phyloP scores from a whole-genome alignment of 352 stramenopile genomes.

The Phytophthora megakarya region DNA sequence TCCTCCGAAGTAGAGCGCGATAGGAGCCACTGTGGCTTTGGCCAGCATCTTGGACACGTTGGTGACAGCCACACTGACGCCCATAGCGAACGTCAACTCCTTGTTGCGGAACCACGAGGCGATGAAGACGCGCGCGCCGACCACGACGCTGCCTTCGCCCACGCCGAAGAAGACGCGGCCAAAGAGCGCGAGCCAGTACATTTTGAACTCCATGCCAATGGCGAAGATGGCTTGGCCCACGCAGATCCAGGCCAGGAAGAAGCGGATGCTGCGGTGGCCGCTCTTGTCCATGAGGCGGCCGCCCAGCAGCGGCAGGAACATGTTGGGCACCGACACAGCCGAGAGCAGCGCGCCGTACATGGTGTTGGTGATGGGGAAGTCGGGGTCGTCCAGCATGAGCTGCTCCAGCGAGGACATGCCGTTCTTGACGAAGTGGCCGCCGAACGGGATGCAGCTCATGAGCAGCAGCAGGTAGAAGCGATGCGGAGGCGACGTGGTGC shows the following conservation, averaged over 20 bases:
- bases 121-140: slow-evolving; percentile 81
- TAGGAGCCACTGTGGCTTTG: slow-evolving; percentile 85
- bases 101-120: slow-evolving; percentile 81
- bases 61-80: slow-evolving; percentile 87
- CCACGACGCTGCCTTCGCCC: slow-evolving; percentile 80
- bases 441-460: slow-evolving; percentile 87
- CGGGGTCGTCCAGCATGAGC: slow-evolving; percentile 75
- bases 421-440: slow-evolving; percentile 90
- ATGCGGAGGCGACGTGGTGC: slow-evolving; percentile 60
- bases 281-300: slow-evolving; percentile 82
- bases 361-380: slow-evolving; percentile 83
- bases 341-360: slow-evolving; percentile 86
- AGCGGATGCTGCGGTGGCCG: slow-evolving; percentile 70
- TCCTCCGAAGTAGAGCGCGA: slow-evolving; percentile 83
- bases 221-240: slow-evolving; percentile 82
- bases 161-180: slow-evolving; percentile 85
- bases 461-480: slow-evolving; percentile 84
- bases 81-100: slow-evolving; percentile 90
- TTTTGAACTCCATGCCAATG: slow-evolving; percentile 69
- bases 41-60: slow-evolving; percentile 93
- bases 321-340: slow-evolving; percentile 82
- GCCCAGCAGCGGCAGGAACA: slow-evolving; percentile 82
- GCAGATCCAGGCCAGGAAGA: slow-evolving; percentile 86
- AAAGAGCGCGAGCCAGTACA: slow-evolving; percentile 82
- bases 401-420: slow-evolving; percentile 82